Percentiles rank a stretch among this genome's conserved stretches.
These are phyloP conservation scores for Trichoderma gamsii DNA, from an alignment of 495 filamentous ascomycete genomes.

Conservation along the genomic window DNA sequence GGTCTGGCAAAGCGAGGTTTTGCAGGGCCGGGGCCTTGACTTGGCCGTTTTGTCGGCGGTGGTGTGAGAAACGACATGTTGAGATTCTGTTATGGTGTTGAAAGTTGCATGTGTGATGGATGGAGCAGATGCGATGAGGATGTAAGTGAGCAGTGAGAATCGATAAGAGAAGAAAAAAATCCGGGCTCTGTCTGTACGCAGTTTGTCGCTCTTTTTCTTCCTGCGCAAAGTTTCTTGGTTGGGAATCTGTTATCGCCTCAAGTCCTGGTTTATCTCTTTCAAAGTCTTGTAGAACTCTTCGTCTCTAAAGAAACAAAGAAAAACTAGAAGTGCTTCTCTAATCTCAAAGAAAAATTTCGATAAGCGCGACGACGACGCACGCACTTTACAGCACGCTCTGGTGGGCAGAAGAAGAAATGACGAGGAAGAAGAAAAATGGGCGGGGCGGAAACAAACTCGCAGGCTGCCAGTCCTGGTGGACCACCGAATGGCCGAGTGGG, in stretches of 20 bases:
- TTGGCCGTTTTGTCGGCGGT: constrained; percentile 1
- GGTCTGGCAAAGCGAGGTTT: constrained; percentile 14
- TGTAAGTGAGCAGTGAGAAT: constrained; percentile 10
- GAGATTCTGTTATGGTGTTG: not conserved
- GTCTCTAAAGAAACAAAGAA: not conserved
- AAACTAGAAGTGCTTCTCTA: not conserved
- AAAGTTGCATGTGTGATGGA: not conserved
- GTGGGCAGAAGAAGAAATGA: not conserved
- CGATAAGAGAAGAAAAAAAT: not conserved
- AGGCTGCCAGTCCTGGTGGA: not conserved
- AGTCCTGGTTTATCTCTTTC: not conserved
- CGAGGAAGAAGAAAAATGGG: not conserved
- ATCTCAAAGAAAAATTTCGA: not conserved
- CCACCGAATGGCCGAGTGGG: constrained; percentile 4
- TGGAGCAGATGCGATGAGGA: not conserved
- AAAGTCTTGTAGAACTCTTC: not conserved
- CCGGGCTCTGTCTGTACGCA: not conserved
- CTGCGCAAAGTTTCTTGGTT: not conserved
- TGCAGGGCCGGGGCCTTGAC: not conserved
- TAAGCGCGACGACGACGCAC: not conserved
- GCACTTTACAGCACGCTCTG: not conserved
- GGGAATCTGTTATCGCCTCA: not conserved
- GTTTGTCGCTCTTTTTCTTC: not conserved
- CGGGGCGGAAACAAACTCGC: not conserved
- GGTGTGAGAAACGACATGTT: constrained; percentile 12